Evolutionary conservation across 1,284 basidiomycete species (phyloP).

Genomic region (Schizophyllum amplum): DNA sequence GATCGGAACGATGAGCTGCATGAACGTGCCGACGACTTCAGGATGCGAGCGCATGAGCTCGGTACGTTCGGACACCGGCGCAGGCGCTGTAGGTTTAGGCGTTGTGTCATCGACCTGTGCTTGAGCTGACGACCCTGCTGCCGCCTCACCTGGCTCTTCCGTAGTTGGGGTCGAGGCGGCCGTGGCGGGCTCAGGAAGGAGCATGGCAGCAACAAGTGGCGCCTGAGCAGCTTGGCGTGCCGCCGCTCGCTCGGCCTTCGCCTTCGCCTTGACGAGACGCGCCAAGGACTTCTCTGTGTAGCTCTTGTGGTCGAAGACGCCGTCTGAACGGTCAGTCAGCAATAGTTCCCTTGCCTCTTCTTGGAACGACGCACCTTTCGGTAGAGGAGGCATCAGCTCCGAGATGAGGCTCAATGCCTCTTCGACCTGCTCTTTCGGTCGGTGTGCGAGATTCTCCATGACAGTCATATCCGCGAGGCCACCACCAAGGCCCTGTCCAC

Average conservation of each 20-base stretch:
- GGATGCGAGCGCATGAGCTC: conserved; percentile 70
- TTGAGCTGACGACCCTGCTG: conserved; percentile 16
- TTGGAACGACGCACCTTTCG: conserved; percentile 56
- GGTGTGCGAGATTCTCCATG: conserved; percentile 93
- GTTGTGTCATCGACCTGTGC: conserved; percentile 16
- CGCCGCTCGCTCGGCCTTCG: conserved; percentile 67
- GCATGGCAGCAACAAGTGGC: conserved; percentile 20
- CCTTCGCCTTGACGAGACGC: conserved; percentile 67
- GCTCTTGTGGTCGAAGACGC: conserved; percentile 85
- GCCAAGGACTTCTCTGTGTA: conserved; percentile 84
- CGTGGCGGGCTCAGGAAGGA: conserved; percentile 20
- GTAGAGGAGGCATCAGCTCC: conserved; percentile 85
- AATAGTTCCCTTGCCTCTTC: conserved; percentile 1
- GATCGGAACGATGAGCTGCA: conserved; percentile 83
- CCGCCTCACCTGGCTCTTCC: conserved; percentile 6
- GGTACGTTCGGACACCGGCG: conserved; percentile 38
- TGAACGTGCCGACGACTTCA: conserved; percentile 73
- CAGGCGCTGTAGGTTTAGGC: conserved; percentile 12
- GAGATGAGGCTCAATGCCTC: conserved; percentile 83
- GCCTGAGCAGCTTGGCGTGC: conserved; percentile 44
- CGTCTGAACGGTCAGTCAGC: conserved; percentile 45
- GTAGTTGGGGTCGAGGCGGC: conserved; percentile 19
- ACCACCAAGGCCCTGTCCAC: conserved; percentile 72
- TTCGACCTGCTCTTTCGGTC: conserved; percentile 95
- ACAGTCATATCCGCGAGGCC: conserved; percentile 93